Conservation (phyloP, 352 stramenopile genomes). For the Phytophthora sojae region DNA sequence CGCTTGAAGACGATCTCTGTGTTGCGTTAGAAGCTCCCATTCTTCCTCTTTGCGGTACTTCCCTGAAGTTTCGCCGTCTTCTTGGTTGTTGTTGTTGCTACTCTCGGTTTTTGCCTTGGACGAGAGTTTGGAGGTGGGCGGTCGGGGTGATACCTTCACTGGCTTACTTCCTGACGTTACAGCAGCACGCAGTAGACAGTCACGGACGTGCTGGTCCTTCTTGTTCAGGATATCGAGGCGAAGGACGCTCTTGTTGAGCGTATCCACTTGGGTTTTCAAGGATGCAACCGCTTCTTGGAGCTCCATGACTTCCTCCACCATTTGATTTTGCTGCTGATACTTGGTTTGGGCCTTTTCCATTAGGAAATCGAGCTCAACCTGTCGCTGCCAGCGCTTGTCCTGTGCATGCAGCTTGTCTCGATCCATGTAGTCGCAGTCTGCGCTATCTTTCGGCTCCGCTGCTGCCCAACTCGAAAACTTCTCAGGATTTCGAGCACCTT, state of each 20-base stretch:
- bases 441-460: constrained; percentile 33
- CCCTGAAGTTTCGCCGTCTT: constrained; percentile 10
- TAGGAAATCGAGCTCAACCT: constrained; percentile 65
- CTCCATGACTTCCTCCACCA: constrained; percentile 59
- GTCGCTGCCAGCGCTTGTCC: constrained; percentile 50
- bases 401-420: constrained; percentile 55
- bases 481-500: constrained; percentile 26
- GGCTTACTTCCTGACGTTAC: constrained; percentile 8
- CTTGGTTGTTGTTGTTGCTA: constrained; percentile 13
- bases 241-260: constrained; percentile 43
- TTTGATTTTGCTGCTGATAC: constrained; percentile 63
- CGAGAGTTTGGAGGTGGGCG: constrained; percentile 5
- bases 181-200: constrained; percentile 52
- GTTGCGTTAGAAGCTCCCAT: constrained; percentile 48
- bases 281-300: constrained; percentile 55
- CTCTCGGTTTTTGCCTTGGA: constrained; percentile 1
- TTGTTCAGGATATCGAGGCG: constrained; percentile 64
- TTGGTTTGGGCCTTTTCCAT: constrained; percentile 67
- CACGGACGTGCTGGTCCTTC: constrained; percentile 63
- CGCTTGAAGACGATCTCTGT: constrained; percentile 38
- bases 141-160: constrained; percentile 20
- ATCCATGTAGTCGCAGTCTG: constrained; percentile 45
- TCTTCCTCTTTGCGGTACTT: constrained; percentile 45
- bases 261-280: constrained; percentile 49
- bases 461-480: constrained; percentile 29